Evolutionary conservation across 1,284 basidiomycete genomes (phyloP), one percentile per base, ranked within the genome.

Genomic region (Cutaneotrichosporon spelunceum): DNA sequence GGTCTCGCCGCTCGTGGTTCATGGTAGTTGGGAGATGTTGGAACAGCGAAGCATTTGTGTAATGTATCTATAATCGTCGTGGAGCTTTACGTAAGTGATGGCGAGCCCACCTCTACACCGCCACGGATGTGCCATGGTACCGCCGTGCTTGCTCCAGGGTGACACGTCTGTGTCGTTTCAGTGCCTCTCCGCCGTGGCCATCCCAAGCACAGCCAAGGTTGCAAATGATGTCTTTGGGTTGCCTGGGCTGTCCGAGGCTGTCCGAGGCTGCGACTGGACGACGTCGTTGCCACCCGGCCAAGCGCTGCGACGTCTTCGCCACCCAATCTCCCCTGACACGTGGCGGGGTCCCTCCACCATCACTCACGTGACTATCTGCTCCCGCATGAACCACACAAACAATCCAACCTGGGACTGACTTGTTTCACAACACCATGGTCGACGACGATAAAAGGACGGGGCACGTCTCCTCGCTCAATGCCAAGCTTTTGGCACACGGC

Each of bases 401-500:
- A 59, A 53, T 6, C 3, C 36, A 26, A 24, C 24, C 13, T 29
- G 54, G 30, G 56, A 36, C 60, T 61, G 56, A 33, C 44, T 61
- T 61, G 49, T 61, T 61, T 61, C 54, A 10, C 48, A 16, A 30
- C 48, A 21, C 26, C 19, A 45, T 33, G 44, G 27, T 30, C 24
- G 29, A 33, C 48, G 4, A 33, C 39, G 42, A 47, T 8, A 27
- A 36, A 19, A 42, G 21, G 30, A 8, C 49, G 24, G n/a, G 14
- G 19, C 23, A 56, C 30, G 44, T 80, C 24, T 74, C 75, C 4
- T 89, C 88, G 66, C 82, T 91, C 71, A 91, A 90, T 75, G 80
- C 86, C 23, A 89, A 91, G 69, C 83, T 93, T 4, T 77, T 89
- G 45, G 85, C 88, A 1, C 89, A 93, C 79, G 91, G 92, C 11